Conservation (phyloP, 1,139 yeast genomes). For the Kazachstania sp. region DNA sequence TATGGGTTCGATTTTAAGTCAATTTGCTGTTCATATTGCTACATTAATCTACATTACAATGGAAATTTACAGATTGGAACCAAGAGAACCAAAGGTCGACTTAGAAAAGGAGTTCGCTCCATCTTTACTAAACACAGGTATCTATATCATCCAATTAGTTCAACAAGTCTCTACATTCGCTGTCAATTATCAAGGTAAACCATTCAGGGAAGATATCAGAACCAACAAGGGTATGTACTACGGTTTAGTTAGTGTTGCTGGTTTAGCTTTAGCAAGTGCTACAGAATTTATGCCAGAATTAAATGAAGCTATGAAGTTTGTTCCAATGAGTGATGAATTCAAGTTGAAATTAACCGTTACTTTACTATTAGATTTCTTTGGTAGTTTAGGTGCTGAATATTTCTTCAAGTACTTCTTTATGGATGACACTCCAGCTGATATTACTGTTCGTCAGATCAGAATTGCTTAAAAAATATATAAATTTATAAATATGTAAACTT, state of each 20-base stretch:
- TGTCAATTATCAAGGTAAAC: conserved; percentile 94
- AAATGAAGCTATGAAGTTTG: conserved; percentile 85
- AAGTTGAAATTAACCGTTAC: conserved; percentile 67
- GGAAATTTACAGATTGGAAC: conserved; percentile 81
- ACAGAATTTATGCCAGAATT: conserved; percentile 94
- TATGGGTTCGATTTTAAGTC: conserved; percentile 96
- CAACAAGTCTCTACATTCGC: conserved; percentile 98
- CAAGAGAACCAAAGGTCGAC: conserved; percentile 82
- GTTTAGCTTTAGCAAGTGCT: conserved; percentile 80
- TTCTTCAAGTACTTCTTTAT: conserved; percentile 74
- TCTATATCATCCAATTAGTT: conserved; percentile 85
- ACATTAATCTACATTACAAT: conserved; percentile 75
- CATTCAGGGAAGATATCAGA: conserved; percentile 84
- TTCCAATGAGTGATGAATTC: conserved; percentile 71
- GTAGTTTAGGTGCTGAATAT: conserved; percentile 73
- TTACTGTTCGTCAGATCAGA: conserved; percentile 41
- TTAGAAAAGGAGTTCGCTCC: conserved; percentile 84
- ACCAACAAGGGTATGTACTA: conserved; percentile 97
- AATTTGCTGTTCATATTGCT: conserved; percentile 83
- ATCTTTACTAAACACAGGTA: conserved; percentile 89
- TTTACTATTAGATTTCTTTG: conserved; percentile 66
- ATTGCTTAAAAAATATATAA: conserved; percentile 7
- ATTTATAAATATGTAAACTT: not conserved
- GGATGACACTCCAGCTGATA: conserved; percentile 89
- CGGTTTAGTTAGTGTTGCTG: conserved; percentile 87